These are phyloP conservation scores for Pisolithus microcarpus DNA, from an alignment of 768 basidiomycete genomes.

Conservation along the genomic window DNA sequence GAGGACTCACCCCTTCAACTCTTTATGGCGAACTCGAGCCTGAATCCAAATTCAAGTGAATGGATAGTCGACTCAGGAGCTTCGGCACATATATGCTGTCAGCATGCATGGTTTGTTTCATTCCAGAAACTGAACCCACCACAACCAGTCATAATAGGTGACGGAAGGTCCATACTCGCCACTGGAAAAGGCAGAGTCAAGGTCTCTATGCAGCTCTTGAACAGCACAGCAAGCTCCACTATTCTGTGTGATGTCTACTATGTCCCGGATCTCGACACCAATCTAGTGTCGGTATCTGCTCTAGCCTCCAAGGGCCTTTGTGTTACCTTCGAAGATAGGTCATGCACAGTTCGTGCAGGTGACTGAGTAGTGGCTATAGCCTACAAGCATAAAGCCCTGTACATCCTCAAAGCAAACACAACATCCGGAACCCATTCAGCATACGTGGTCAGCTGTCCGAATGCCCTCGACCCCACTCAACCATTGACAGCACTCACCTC, in stretches of 20 bases:
- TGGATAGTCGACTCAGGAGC: too few species aligned
- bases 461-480: neutral
- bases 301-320: neutral
- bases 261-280: conserved; percentile 14
- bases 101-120: too few species aligned
- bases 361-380: neutral
- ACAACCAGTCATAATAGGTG: too few species aligned
- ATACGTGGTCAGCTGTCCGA: neutral
- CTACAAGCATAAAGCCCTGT: neutral
- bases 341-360: neutral
- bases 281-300: conserved; percentile 11
- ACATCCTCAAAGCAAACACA: too few species aligned
- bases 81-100: too few species aligned
- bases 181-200: too few species aligned
- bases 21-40: too few species aligned
- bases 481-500: neutral
- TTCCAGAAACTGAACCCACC: too few species aligned
- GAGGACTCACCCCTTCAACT: too few species aligned
- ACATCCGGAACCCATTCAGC: neutral
- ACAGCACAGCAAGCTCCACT: neutral
- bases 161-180: too few species aligned
- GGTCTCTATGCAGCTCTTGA: too few species aligned
- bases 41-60: too few species aligned
- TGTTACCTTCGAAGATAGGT: neutral
- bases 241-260: conserved; percentile 6